Conservation (phyloP, 1,284 basidiomycete genomes). For the Trichosporon sp. region DNA sequence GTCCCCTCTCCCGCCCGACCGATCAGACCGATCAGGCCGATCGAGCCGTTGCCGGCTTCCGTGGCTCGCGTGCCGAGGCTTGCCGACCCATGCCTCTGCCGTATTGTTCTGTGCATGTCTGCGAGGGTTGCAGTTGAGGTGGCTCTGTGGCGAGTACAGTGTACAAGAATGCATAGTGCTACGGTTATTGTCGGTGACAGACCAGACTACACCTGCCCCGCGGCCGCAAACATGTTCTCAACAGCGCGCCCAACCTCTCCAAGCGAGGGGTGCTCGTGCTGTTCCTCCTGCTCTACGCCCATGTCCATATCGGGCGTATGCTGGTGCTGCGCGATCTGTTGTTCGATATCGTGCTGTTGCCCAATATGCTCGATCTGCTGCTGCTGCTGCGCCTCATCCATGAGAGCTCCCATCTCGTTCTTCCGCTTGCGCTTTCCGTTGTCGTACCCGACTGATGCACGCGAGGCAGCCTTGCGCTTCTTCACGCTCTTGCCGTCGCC, state of each 20-base stretch:
- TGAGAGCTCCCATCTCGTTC: constrained; percentile 13
- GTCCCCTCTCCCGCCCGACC: neutral
- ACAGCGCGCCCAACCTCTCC: constrained; percentile 30
- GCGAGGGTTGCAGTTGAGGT: too few species aligned
- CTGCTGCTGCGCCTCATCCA: constrained; percentile 9
- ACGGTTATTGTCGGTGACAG: neutral
- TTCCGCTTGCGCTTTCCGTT: constrained; percentile 31
- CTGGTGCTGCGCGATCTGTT: constrained; percentile 6
- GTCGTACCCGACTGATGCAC: constrained; percentile 17
- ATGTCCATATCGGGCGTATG: constrained; percentile 16
- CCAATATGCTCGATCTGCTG: constrained; percentile 15
- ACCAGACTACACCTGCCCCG: neutral
- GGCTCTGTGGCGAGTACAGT: neutral
- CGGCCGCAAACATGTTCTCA: constrained; percentile 31
- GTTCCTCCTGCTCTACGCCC: neutral
- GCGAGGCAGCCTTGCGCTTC: constrained; percentile 39
- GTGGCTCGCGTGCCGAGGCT: neutral
- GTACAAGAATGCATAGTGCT: constrained; percentile 3
- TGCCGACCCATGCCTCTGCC: neutral
- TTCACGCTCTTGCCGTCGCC: constrained; percentile 51
- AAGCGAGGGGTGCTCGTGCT: constrained; percentile 17
- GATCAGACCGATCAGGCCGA: neutral
- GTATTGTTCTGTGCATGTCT: too few species aligned
- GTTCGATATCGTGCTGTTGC: constrained; percentile 7
- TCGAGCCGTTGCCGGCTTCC: neutral